phyloP scores from a whole-genome alignment of 176 grass and related monocot species.

The Musa acuminata region DNA sequence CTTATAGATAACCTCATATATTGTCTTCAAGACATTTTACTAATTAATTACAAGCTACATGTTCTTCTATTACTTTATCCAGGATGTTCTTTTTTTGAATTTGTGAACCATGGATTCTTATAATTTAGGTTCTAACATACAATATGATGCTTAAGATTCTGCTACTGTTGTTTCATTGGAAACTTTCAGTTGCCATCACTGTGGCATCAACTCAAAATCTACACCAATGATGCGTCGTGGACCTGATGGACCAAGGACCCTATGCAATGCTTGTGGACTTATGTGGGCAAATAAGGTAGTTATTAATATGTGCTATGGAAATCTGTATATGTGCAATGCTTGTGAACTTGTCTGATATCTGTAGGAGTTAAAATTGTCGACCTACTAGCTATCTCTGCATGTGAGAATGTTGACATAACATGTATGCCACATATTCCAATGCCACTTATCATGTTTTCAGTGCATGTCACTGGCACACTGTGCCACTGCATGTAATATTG shows the following conservation, averaged over 20 bases:
- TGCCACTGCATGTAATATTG: no score
- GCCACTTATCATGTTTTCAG: no score
- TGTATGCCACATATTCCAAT: no score
- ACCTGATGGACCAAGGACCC: slow-evolving; percentile 91
- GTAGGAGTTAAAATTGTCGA: no score
- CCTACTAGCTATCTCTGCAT: no score
- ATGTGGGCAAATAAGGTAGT: slow-evolving; percentile 99
- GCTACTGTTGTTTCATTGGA: slow-evolving; percentile 4
- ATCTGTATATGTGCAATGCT: background rate
- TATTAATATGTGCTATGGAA: slow-evolving; percentile 9
- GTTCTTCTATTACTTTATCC: no score
- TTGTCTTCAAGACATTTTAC: no score
- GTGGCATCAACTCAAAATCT: slow-evolving; percentile 53
- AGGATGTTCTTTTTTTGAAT: background rate
- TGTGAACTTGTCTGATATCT: no score
- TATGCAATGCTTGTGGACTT: slow-evolving; percentile 94
- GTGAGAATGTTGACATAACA: no score
- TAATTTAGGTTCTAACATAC: background rate
- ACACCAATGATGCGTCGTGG: slow-evolving; percentile 98
- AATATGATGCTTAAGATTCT: background rate
- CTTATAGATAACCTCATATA: no score
- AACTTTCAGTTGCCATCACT: slow-evolving; percentile 77
- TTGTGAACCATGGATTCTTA: background rate
- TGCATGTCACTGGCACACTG: no score
- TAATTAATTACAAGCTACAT: no score